These are phyloP conservation scores for Acanthamoeba triangularis DNA, from an alignment of 208 protist species.

Conservation along the genomic window DNA sequence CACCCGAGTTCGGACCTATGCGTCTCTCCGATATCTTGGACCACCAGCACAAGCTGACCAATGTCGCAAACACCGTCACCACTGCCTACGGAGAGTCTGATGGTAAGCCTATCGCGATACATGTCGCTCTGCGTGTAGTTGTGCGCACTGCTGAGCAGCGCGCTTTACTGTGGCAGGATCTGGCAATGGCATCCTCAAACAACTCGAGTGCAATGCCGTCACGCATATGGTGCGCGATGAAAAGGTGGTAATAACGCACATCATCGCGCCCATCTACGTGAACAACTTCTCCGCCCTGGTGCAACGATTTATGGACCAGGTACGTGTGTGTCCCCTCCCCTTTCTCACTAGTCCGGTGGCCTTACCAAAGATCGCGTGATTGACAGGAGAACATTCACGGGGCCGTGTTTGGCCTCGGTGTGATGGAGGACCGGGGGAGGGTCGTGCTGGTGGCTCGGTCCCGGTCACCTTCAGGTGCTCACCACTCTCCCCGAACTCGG, in stretches of 20 bases:
- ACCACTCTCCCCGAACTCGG: no score
- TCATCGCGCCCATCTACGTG: constrained; percentile 20
- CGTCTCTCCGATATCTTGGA: constrained; percentile 48
- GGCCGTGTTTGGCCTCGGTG: constrained; percentile 26
- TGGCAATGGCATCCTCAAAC: not conserved
- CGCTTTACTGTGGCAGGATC: not conserved
- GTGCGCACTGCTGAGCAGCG: not conserved
- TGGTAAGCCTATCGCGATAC: not conserved
- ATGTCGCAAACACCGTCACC: constrained; percentile 5
- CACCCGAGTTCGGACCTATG: constrained; percentile 49
- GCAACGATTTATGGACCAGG: constrained; percentile 66
- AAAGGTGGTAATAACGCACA: constrained; percentile 57
- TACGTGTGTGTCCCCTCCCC: not conserved
- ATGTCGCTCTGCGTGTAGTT: no score
- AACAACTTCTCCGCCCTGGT: constrained; percentile 72
- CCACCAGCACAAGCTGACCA: constrained; percentile 56
- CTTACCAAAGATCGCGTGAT: not conserved
- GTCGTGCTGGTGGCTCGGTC: constrained; percentile 40
- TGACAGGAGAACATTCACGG: constrained; percentile 62
- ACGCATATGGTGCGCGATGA: not conserved
- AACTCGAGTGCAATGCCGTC: constrained; percentile 58
- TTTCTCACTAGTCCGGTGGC: no score
- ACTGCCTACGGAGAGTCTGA: constrained; percentile 18
- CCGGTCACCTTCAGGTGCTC: constrained; percentile 22
- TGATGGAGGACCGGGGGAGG: constrained; percentile 32